phyloP scores from a whole-genome alignment of 139 green algal species.

The Coelastrella sp. region DNA sequence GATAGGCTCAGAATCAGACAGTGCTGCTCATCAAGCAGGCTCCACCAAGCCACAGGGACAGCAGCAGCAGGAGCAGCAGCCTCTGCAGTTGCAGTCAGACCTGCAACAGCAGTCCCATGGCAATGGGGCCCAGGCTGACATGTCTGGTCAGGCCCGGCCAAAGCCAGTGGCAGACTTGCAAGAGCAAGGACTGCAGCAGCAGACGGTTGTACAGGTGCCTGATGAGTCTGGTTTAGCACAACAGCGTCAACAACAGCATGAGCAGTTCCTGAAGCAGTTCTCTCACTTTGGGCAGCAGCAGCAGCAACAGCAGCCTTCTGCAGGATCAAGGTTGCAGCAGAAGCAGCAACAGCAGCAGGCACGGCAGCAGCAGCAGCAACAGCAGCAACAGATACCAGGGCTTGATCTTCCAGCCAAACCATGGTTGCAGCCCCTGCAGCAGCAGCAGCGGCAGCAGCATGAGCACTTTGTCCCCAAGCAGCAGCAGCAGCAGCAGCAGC shows the following conservation, averaged over 20 bases:
- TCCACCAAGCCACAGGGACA: not conserved
- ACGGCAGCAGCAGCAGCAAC: conserved; percentile 16
- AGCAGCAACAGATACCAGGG: not conserved
- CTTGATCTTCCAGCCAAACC: not conserved
- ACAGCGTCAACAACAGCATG: too few species aligned
- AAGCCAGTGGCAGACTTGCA: too few species aligned
- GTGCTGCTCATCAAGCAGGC: not conserved
- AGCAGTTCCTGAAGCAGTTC: too few species aligned
- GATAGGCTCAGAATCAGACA: too few species aligned
- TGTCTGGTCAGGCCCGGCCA: too few species aligned
- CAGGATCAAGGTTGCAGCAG: not conserved
- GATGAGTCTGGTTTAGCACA: too few species aligned
- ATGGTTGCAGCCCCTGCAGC: not conserved
- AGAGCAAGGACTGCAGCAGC: not conserved
- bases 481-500: not conserved
- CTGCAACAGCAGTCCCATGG: not conserved
- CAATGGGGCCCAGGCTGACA: too few species aligned
- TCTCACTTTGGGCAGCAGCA: too few species aligned
- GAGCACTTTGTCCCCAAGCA: not conserved
- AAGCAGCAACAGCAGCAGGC: not conserved
- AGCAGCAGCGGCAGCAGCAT: conserved; percentile 22
- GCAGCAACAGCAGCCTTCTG: too few species aligned
- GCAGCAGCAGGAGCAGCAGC: not conserved
- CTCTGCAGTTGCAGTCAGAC: not conserved
- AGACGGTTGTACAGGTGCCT: too few species aligned